phyloP scores from a whole-genome alignment of 228 moss, liverwort and hornwort genomes.

The Sphagnum fallax region DNA sequence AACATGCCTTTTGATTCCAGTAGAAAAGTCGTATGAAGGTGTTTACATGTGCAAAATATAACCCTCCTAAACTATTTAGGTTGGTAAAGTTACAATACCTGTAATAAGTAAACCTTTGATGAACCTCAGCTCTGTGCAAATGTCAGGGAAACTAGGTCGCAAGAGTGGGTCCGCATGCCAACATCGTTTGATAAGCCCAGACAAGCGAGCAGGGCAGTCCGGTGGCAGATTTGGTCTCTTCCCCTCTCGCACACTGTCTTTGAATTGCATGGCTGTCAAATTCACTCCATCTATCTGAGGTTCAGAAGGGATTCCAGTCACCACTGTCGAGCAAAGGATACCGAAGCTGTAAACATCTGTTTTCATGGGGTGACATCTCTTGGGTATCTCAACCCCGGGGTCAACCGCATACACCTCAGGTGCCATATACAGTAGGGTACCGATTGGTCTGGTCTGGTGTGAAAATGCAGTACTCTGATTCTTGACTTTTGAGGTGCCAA shows the following conservation, averaged over 20 bases:
- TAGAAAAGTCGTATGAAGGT: no score
- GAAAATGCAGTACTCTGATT: background rate
- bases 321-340: slow-evolving; percentile 1
- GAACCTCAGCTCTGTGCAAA: slow-evolving; percentile 20
- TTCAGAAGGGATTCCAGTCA: background rate
- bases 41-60: no score
- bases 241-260: background rate
- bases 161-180: slow-evolving; percentile 7
- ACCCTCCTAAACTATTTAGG: no score
- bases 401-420: slow-evolving; percentile 7
- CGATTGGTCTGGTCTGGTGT: slow-evolving; percentile 1
- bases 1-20: no score
- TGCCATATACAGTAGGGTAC: slow-evolving; percentile 7
- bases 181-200: slow-evolving; percentile 11
- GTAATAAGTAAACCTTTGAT: slow-evolving; percentile 17
- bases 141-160: slow-evolving; percentile 13
- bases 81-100: slow-evolving; percentile 3
- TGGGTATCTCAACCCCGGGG: background rate
- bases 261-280: background rate
- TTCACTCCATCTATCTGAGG: background rate
- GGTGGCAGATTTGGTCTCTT: slow-evolving; percentile 2
- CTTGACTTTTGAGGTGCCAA: slow-evolving; percentile 13
- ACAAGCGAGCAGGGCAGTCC: background rate
- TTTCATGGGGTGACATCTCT: slow-evolving; percentile 15
- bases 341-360: background rate